Base-by-base conservation (phyloP, 495 filamentous ascomycete species). In the Pseudevernia furfuracea region DNA sequence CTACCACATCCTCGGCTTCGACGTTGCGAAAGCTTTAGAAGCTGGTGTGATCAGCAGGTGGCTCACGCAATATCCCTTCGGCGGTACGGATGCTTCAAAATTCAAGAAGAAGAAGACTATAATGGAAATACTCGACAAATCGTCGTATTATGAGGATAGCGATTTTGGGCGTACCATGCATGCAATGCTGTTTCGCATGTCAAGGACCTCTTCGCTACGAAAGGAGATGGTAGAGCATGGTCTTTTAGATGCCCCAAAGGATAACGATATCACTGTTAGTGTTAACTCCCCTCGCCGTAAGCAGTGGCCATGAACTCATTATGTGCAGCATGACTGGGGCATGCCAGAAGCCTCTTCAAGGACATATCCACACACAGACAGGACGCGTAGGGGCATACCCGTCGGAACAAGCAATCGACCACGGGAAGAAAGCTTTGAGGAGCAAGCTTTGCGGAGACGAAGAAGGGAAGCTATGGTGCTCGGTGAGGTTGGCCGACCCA, bases 401-500 rank as follows among this genome's bases (percentile, higher is more conserved):
- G 21, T n/a, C 3, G 56, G 61, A 17, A 63, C 38, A 36, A n/a
- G 19, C 32, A 41, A 19, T 38, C 25, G 61, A 41, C 64, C 74
- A 5, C 75, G 70, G 39, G 77, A 82, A 43, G 76, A 80, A 37
- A 83, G 74, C 57, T 63, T 68, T 1, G 78, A 81, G 66, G 81
- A 84, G 58, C 81, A 81, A 67, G 75, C 76, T 23, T 70, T 82
- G 60, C 70, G 81, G 14, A 71, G 81, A 49, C 74, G 79, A 17
- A 75, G 80, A 65, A 75, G 81, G 69, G 81, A 84, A 73, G 81
- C 81, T 19, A 82, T 82, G 77, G 81, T 84, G 7, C 63, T 82
- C 58, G 80, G 79, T 66, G 81, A 82, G 58, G 74, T 77, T 52
- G 80, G 75, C 52, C 75, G 73, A 48, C 80, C 81, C 9, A 70